Percentiles rank a stretch among this genome's conserved stretches.
These are phyloP conservation scores for Colletotrichum ledebouriae DNA, from an alignment of 2,329 filamentous ascomycete genomes.

Conservation along the genomic window DNA sequence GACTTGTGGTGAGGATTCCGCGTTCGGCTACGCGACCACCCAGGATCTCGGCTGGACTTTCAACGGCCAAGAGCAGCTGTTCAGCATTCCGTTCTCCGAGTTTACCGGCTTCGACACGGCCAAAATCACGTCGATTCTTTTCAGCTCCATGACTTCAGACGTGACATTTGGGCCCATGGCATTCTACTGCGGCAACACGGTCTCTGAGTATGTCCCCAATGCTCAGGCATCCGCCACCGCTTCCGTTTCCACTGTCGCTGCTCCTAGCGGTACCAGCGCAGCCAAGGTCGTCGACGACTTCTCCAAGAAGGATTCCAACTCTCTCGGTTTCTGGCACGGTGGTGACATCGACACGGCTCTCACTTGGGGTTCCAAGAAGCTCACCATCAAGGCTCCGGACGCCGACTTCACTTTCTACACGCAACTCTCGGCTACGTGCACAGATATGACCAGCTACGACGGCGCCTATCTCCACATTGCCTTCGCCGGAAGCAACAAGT, in stretches of 20 bases:
- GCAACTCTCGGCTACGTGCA: slow-evolving; percentile 59
- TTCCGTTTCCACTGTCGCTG: slow-evolving; percentile 61
- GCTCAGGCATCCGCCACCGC: slow-evolving; percentile 55
- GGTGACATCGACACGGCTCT: slow-evolving; percentile 67
- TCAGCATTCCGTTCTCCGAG: slow-evolving; percentile 68
- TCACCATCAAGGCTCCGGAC: slow-evolving; percentile 58
- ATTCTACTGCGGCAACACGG: slow-evolving; percentile 68
- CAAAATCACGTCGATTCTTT: slow-evolving; percentile 66
- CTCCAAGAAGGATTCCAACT: slow-evolving; percentile 63
- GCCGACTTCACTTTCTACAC: slow-evolving; percentile 71
- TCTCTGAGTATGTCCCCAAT: slow-evolving; percentile 62
- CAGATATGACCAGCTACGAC: slow-evolving; percentile 67
- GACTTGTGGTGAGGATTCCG: slow-evolving; percentile 56
- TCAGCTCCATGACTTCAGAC: slow-evolving; percentile 59
- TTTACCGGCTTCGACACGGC: slow-evolving; percentile 63
- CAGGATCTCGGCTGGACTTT: slow-evolving; percentile 71
- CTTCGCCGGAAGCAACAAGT: slow-evolving; percentile 72
- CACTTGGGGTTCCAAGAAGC: slow-evolving; percentile 62
- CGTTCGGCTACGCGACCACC: slow-evolving; percentile 57
- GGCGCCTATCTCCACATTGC: slow-evolving; percentile 74
- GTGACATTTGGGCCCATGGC: slow-evolving; percentile 69
- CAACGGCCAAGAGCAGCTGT: slow-evolving; percentile 69
- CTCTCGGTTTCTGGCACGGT: slow-evolving; percentile 76
- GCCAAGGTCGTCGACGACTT: slow-evolving; percentile 74
- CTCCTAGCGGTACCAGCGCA: slow-evolving; percentile 62